Conservation (phyloP, 1,284 basidiomycete genomes). For the Gymnopus androsaceus region DNA sequence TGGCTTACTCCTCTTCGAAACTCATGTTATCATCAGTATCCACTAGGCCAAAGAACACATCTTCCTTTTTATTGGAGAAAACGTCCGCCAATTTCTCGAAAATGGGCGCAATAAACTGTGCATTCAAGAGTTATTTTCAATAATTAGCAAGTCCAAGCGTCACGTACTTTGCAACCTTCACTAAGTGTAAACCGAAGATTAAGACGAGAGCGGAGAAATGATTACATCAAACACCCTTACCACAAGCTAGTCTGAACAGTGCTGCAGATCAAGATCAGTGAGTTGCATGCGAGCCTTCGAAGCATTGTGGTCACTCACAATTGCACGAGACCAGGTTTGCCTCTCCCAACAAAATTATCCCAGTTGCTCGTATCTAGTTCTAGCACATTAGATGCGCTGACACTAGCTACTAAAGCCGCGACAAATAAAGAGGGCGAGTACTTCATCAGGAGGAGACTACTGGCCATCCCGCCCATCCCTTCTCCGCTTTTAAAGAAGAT, state of each 20-base stretch:
- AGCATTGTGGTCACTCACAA: constrained; percentile 60
- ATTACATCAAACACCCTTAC: constrained; percentile 43
- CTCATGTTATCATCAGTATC: constrained; percentile 86
- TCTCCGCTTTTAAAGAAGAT: no score
- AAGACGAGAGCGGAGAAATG: neutral
- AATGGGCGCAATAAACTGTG: constrained; percentile 79
- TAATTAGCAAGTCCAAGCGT: neutral
- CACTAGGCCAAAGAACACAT: constrained; percentile 89
- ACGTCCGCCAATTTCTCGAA: constrained; percentile 91
- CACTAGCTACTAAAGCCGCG: constrained; percentile 57
- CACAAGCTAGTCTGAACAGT: constrained; percentile 89
- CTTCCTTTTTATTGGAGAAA: constrained; percentile 75
- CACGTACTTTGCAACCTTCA: constrained; percentile 78
- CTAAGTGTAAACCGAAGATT: constrained; percentile 35
- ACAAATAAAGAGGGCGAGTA: constrained; percentile 59
- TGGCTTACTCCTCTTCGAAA: constrained; percentile 72
- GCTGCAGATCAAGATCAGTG: constrained; percentile 37
- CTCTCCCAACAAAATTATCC: constrained; percentile 72
- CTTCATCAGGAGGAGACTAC: constrained; percentile 62
- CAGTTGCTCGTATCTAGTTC: constrained; percentile 80
- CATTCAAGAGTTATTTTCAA: constrained; percentile 12
- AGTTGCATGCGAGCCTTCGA: constrained; percentile 5
- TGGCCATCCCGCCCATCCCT: no score
- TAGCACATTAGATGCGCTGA: constrained; percentile 77
- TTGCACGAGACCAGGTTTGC: constrained; percentile 84